Conservation (phyloP, 2,329 filamentous ascomycete genomes). For the Amphichorda felina region DNA sequence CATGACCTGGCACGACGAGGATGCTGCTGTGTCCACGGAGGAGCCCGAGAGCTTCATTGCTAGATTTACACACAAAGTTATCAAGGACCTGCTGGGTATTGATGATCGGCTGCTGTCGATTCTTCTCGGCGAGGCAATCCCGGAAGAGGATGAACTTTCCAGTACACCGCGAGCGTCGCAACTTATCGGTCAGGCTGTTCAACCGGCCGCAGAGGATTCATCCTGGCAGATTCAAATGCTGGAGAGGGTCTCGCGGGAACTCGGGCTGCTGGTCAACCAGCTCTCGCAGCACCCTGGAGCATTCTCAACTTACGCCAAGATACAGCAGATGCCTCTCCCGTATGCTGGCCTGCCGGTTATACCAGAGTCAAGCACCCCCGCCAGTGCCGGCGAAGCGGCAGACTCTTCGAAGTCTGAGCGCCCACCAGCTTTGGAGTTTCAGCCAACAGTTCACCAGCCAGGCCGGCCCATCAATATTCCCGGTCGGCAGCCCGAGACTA, state of each 20-base stretch:
- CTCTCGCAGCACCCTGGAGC: constrained; percentile 71
- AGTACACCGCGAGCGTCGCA: constrained; percentile 33
- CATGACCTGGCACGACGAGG: constrained; percentile 42
- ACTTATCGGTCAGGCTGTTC: constrained; percentile 13
- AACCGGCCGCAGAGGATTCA: constrained; percentile 23
- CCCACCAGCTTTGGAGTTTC: constrained; percentile 4
- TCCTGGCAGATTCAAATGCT: constrained; percentile 74
- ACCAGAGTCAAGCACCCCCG: constrained; percentile 30
- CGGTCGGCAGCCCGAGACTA: constrained; percentile 11
- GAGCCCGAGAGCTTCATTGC: constrained; percentile 62
- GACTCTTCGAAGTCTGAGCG: constrained; percentile 5
- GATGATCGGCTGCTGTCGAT: constrained; percentile 77
- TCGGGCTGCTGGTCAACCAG: constrained; percentile 73
- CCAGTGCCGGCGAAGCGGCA: constrained; percentile 11
- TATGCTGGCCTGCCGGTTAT: constrained; percentile 68
- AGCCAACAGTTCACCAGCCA: constrained; percentile 4
- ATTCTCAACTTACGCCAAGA: constrained; percentile 67
- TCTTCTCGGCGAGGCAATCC: constrained; percentile 72
- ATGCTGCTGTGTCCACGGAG: constrained; percentile 27
- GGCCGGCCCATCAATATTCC: constrained; percentile 19
- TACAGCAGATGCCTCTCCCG: constrained; percentile 53
- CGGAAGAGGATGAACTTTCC: constrained; percentile 34
- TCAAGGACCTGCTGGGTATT: constrained; percentile 81
- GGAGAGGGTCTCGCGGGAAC: constrained; percentile 74
- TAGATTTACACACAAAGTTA: constrained; percentile 72